phyloP scores from a whole-genome alignment of 805 yeast species.

The Nakazawaea holstii region DNA sequence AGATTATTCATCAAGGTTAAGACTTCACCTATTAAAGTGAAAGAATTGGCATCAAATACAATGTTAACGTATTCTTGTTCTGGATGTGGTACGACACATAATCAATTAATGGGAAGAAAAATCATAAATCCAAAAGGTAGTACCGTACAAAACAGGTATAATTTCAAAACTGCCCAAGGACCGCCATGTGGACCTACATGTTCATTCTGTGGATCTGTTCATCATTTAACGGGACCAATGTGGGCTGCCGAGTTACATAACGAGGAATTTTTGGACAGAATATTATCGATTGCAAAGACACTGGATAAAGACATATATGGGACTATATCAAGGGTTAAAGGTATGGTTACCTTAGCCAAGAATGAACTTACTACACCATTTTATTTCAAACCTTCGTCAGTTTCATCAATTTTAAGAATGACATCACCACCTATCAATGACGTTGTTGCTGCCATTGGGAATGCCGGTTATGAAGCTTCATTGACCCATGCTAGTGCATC shows the following conservation, averaged over 20 bases:
- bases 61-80: slow-evolving; percentile 79
- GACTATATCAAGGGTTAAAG: slow-evolving; percentile 80
- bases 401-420: slow-evolving; percentile 71
- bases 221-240: slow-evolving; percentile 94
- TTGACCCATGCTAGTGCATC: slow-evolving; percentile 87
- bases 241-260: slow-evolving; percentile 83
- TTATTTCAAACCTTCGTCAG: slow-evolving; percentile 73
- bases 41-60: slow-evolving; percentile 68
- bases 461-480: slow-evolving; percentile 76
- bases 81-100: slow-evolving; percentile 72
- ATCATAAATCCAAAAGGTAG: slow-evolving; percentile 23
- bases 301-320: slow-evolving; percentile 58
- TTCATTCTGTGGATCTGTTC: slow-evolving; percentile 59
- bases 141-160: slow-evolving; percentile 24
- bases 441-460: slow-evolving; percentile 76
- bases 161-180: slow-evolving; percentile 60
- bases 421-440: slow-evolving; percentile 77
- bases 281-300: slow-evolving; percentile 49
- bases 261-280: slow-evolving; percentile 54
- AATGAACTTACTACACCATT: slow-evolving; percentile 72
- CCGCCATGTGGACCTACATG: slow-evolving; percentile 61
- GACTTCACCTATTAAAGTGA: slow-evolving; percentile 77
- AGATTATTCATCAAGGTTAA: slow-evolving; percentile 77
- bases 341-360: slow-evolving; percentile 84
- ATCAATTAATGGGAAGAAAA: slow-evolving; percentile 72